A percentile compares a stretch with the other conserved stretches of the same genome.
phyloP scores from a whole-genome alignment of 2,329 filamentous ascomycete species.

The Pochonia chlamydosporia region DNA sequence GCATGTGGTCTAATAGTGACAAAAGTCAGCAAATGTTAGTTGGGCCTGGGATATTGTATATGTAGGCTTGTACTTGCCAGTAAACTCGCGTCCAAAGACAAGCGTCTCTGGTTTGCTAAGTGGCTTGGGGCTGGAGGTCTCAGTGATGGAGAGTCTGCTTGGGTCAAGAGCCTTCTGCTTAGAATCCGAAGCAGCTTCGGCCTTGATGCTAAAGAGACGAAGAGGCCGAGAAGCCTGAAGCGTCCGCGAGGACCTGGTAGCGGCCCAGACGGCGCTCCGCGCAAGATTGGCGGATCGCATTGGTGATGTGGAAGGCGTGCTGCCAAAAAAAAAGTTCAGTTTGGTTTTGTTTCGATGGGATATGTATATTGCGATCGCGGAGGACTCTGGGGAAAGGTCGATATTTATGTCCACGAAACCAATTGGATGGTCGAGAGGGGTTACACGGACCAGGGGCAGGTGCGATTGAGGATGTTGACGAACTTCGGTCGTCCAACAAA shows the following conservation, averaged over 20 bases:
- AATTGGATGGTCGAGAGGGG: not conserved
- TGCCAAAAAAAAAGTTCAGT: not conserved
- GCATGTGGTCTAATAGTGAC: constrained; percentile 78
- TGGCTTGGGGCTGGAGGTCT: constrained; percentile 69
- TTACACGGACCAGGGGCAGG: not conserved
- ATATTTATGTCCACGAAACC: not conserved
- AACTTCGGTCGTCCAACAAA: not conserved
- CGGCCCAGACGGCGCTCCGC: constrained; percentile 27
- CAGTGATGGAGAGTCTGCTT: constrained; percentile 67
- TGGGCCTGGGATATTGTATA: not conserved
- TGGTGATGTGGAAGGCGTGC: not conserved
- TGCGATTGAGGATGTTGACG: not conserved
- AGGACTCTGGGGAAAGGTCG: not conserved
- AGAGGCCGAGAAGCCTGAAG: constrained; percentile 22
- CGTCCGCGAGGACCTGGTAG: constrained; percentile 28
- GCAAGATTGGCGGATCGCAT: constrained; percentile 26
- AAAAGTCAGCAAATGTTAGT: not conserved
- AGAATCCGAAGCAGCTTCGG: constrained; percentile 39
- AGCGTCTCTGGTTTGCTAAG: constrained; percentile 73
- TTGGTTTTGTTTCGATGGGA: not conserved
- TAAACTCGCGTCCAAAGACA: constrained; percentile 86
- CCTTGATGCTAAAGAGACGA: constrained; percentile 47
- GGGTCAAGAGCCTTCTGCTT: constrained; percentile 67
- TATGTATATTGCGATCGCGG: not conserved
- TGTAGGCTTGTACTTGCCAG: constrained; percentile 48